Percentiles rank a stretch among this genome's conserved stretches.
Conservation (phyloP, 2,329 filamentous ascomycete species). For the Apiospora marii region DNA sequence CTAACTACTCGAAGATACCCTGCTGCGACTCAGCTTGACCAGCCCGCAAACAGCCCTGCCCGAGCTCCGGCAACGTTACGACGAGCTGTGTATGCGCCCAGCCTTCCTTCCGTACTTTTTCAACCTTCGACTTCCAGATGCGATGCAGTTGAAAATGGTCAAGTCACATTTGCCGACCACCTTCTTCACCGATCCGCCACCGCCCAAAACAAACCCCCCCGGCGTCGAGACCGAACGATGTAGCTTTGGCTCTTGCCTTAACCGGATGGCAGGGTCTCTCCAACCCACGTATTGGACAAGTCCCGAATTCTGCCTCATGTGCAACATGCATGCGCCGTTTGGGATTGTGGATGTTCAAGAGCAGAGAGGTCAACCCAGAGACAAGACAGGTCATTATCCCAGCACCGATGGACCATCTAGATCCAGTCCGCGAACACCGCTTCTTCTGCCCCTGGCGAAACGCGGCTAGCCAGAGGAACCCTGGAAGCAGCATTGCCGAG, state of each 20-base stretch:
- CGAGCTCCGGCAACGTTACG: conserved; percentile 69
- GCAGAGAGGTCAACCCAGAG: conserved; percentile 68
- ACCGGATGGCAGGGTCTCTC: conserved; percentile 78
- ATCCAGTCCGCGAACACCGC: conserved; percentile 76
- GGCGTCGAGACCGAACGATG: conserved; percentile 57
- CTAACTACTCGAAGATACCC: conserved; percentile 53
- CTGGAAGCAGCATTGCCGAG: conserved; percentile 47
- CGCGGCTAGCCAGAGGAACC: conserved; percentile 64
- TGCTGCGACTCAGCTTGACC: conserved; percentile 69
- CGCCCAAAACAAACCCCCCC: conserved; percentile 39
- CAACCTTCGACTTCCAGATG: conserved; percentile 65
- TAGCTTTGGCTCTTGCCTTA: conserved; percentile 73
- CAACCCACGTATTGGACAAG: conserved; percentile 61
- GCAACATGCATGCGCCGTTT: conserved; percentile 86
- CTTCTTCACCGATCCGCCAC: conserved; percentile 60
- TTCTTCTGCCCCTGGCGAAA: conserved; percentile 87
- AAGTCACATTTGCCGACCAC: conserved; percentile 58
- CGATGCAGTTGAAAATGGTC: conserved; percentile 58
- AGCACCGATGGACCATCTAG: conserved; percentile 71
- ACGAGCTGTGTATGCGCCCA: conserved; percentile 63
- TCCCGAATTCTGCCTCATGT: conserved; percentile 80
- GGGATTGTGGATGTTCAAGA: conserved; percentile 93
- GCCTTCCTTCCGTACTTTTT: conserved; percentile 68
- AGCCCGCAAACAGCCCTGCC: conserved; percentile 67
- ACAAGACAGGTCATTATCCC: conserved; percentile 61